Percentiles rank a stretch among this genome's conserved stretches.
Evolutionary conservation across 345 rosid genomes (phyloP).

Genomic region (Viola odorata): DNA sequence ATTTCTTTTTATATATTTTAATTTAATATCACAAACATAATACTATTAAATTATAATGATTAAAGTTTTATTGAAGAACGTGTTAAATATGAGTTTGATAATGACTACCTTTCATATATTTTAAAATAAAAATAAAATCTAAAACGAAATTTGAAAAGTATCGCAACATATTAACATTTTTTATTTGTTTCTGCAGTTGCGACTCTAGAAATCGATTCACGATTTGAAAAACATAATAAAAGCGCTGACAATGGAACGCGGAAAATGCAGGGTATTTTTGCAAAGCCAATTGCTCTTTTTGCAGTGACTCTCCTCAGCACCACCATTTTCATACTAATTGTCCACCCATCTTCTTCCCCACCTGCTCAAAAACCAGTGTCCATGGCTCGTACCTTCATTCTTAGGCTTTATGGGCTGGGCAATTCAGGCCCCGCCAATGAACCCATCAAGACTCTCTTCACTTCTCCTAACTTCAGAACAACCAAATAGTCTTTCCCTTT

Average conservation of each 20-base stretch:
- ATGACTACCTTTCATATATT: neutral
- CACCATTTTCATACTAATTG: constrained; percentile 27
- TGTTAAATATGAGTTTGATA: too few species aligned
- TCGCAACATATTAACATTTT: neutral
- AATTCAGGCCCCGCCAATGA: constrained; percentile 90
- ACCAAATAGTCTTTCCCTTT: constrained; percentile 85
- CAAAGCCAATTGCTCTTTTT: neutral
- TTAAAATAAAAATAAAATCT: too few species aligned
- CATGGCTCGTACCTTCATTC: constrained; percentile 57
- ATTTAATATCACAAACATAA: too few species aligned
- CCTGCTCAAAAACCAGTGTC: constrained; percentile 20
- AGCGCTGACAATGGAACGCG: neutral
- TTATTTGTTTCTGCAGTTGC: neutral
- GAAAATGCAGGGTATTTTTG: neutral
- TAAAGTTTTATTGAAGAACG: too few species aligned
- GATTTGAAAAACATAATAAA: neutral
- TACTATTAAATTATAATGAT: too few species aligned
- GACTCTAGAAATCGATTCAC: too few species aligned
- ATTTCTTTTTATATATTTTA: too few species aligned
- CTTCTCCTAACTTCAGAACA: constrained; percentile 45
- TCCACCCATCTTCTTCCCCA: constrained; percentile 21
- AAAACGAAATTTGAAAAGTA: neutral
- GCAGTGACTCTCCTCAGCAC: constrained; percentile 24
- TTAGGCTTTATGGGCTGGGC: constrained; percentile 87
- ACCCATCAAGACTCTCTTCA: constrained; percentile 65